phyloP scores from a whole-genome alignment of 2,329 filamentous ascomycete species.

The Colletotrichum endophyticum region DNA sequence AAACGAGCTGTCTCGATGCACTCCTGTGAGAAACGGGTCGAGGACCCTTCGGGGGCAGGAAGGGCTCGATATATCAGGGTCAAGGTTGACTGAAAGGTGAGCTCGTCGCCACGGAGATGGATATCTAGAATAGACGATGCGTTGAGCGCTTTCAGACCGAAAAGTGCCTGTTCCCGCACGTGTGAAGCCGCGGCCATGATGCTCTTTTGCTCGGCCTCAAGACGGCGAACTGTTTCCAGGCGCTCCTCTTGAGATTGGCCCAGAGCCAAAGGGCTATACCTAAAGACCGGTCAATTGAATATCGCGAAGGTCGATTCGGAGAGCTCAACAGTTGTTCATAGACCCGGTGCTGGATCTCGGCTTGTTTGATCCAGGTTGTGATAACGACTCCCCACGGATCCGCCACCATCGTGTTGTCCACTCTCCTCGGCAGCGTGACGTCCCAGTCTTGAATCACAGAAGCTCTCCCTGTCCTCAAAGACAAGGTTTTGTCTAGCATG shows the following conservation, averaged over 20 bases:
- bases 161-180: conserved; percentile 38
- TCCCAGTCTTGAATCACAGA: conserved; percentile 64
- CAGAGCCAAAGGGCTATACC: conserved; percentile 56
- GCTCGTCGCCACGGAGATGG: conserved; percentile 51
- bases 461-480: conserved; percentile 58
- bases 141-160: conserved; percentile 40
- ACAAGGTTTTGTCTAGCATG: conserved; percentile 59
- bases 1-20: conserved; percentile 56
- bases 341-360: conserved; percentile 61
- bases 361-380: conserved; percentile 58
- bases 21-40: conserved; percentile 50
- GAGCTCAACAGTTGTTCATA: conserved; percentile 53
- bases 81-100: conserved; percentile 51
- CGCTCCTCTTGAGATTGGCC: conserved; percentile 43
- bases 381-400: conserved; percentile 53
- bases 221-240: conserved; percentile 39
- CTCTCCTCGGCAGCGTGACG: conserved; percentile 53
- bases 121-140: conserved; percentile 46
- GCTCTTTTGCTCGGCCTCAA: conserved; percentile 41
- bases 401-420: conserved; percentile 31
- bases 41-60: conserved; percentile 46
- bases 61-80: conserved; percentile 59
- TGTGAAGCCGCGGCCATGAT: conserved; percentile 40
- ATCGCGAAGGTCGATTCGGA: neutral
- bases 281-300: conserved; percentile 22